Conservation (phyloP, 768 basidiomycete genomes). For the Boletus rubescentipes region DNA sequence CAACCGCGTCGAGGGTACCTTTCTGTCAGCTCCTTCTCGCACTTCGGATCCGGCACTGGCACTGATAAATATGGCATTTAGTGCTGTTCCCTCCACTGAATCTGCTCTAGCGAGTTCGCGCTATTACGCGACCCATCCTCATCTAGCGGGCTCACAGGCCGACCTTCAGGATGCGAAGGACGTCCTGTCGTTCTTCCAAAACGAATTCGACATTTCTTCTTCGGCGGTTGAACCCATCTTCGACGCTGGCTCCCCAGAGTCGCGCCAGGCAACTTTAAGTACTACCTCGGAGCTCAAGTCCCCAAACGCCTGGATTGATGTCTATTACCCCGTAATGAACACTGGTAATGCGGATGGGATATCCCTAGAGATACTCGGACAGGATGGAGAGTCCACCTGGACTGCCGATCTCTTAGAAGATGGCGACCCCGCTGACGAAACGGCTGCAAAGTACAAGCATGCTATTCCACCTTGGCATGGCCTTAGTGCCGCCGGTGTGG, state of each 20-base stretch:
- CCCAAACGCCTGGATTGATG: slow-evolving; percentile 79
- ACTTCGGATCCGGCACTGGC: background rate
- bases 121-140: slow-evolving; percentile 64
- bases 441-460: slow-evolving; percentile 64
- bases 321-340: slow-evolving; percentile 88
- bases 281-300: slow-evolving; percentile 45
- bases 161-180: slow-evolving; percentile 64
- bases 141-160: slow-evolving; percentile 64
- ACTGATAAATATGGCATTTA: slow-evolving; percentile 21
- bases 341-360: slow-evolving; percentile 59
- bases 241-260: slow-evolving; percentile 65
- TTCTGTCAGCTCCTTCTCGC: slow-evolving; percentile 32
- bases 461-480: slow-evolving; percentile 87
- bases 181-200: slow-evolving; percentile 67
- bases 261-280: slow-evolving; percentile 64
- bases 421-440: slow-evolving; percentile 65
- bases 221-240: slow-evolving; percentile 53
- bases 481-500: slow-evolving; percentile 74
- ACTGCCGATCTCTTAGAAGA: slow-evolving; percentile 74
- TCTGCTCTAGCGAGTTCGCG: slow-evolving; percentile 60
- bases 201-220: slow-evolving; percentile 52
- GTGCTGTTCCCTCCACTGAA: slow-evolving; percentile 54
- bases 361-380: slow-evolving; percentile 62
- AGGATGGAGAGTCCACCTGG: slow-evolving; percentile 57
- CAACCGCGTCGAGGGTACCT: slow-evolving; percentile 29